Base-by-base conservation (phyloP, 441 rosid species). In the Arabidopsis hybrid region DNA sequence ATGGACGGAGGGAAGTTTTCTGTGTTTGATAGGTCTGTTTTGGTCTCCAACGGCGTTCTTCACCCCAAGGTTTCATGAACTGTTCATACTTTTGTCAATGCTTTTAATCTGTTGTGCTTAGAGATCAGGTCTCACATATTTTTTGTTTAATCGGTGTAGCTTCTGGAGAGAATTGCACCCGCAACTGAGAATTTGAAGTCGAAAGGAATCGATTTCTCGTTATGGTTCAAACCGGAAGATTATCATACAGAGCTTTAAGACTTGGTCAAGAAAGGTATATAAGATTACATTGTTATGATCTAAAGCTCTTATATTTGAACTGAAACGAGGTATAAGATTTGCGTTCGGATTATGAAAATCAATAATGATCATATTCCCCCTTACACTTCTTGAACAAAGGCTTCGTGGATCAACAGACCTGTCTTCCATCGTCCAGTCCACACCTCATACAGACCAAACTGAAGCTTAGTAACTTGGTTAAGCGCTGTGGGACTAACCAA, bases 1-100 rank as follows among this genome's bases (percentile, higher is more conserved):
- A 94, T 94, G 97, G 97, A 94, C 12, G 97, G 97, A 51, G 88
- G 83, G 65, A 89, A 90, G 64, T 90, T 94, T 77, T 78, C 86
- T 47, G 91, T 88, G 36, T 94, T 90, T 43, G 95, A 94, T 80
- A 85, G 95, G 78, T 91, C 97, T 51, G 86, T 90, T 73, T 78
- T 94, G 87, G 99, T 91, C 36, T 94, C 97, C 31, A 94, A 94
- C 21, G 91, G 92, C 12, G 83, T 75, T 52, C 73, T 90, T 76
- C 99, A 94, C 74, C 77, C 83, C 40, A 90, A 94, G 93, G 95
- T 76, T 89, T 70, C 36, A 21, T 77, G 65, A 56, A 6, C 64
- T 47, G 8, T 52, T 67, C 4, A 14, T 17, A 32, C 32, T 31
- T 60, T 11, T 18, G n/a, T 67, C 58, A 61, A 29, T 45, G 42